A percentile compares a stretch with the other conserved stretches of the same genome.
phyloP scores from a whole-genome alignment of 768 basidiomycete genomes.

The Phanerodontia chrysosporium region DNA sequence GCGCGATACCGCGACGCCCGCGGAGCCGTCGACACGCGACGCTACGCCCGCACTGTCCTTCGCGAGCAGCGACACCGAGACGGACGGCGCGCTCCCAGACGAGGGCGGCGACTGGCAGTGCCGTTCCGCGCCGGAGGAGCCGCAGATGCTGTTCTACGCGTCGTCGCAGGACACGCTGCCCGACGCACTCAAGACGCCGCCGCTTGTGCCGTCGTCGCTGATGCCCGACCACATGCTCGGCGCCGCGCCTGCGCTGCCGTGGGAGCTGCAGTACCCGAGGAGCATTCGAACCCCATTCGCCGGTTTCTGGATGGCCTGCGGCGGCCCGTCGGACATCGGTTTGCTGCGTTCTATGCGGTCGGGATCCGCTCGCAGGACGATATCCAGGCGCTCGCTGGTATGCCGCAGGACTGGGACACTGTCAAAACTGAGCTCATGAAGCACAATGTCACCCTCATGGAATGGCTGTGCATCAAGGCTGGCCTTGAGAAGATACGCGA shows the following conservation, averaged over 20 bases:
- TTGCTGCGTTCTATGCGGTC: background rate
- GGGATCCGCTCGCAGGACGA: background rate
- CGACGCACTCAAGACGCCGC: background rate
- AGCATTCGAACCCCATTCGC: background rate
- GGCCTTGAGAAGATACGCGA: background rate
- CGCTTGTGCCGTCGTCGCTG: background rate
- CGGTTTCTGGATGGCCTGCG: constrained; percentile 1
- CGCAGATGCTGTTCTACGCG: background rate
- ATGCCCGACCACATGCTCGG: background rate
- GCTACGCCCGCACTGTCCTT: background rate
- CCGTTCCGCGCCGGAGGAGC: background rate
- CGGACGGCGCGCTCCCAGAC: background rate
- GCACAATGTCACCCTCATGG: constrained; percentile 1
- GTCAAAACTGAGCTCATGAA: background rate
- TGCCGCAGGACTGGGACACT: background rate
- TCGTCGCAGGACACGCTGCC: background rate
- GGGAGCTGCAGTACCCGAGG: background rate
- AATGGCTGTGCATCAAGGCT: constrained; percentile 9
- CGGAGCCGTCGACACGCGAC: background rate
- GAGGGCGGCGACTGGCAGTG: background rate
- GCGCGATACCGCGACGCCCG: background rate
- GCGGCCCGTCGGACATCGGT: background rate
- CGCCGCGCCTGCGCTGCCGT: background rate
- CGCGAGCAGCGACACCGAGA: background rate
- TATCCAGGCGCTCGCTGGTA: background rate